A percentile compares a stretch with the other conserved stretches of the same genome.
Conservation (phyloP, 2,329 filamentous ascomycete species). For the Corinectria fuckeliana region DNA sequence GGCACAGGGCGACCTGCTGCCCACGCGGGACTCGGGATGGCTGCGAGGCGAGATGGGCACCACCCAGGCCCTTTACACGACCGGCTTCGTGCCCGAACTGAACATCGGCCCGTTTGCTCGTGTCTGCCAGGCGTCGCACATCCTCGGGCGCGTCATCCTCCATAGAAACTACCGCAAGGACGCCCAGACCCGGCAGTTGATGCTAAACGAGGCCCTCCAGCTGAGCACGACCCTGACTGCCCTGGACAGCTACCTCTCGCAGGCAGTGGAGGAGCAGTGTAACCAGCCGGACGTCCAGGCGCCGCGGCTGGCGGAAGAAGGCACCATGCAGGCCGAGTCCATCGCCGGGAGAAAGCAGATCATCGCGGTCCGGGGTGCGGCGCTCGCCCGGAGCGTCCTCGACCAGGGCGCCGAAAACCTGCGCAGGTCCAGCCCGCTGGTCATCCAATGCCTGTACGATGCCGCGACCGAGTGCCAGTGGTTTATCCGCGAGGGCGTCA, state of each 20-base stretch:
- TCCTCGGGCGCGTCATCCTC: slow-evolving; percentile 3
- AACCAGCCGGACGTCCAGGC: not conserved
- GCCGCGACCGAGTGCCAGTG: slow-evolving; percentile 6
- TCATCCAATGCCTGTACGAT: slow-evolving; percentile 4
- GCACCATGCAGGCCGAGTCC: slow-evolving; percentile 2
- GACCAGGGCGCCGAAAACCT: not conserved
- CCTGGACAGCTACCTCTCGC: slow-evolving; percentile 4
- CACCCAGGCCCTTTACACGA: slow-evolving; percentile 4
- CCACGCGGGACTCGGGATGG: not conserved
- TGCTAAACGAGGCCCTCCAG: not conserved
- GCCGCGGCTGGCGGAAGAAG: not conserved
- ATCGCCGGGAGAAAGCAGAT: slow-evolving; percentile 4
- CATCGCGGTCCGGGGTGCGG: not conserved
- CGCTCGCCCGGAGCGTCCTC: not conserved
- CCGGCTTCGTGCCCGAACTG: not conserved
- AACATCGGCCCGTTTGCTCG: slow-evolving; percentile 1
- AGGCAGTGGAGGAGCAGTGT: not conserved
- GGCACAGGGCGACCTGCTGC: not conserved
- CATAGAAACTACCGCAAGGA: not conserved
- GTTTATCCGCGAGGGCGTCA: slow-evolving; percentile 4
- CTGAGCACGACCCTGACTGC: slow-evolving; percentile 1
- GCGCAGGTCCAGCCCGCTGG: not conserved
- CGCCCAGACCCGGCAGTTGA: not conserved
- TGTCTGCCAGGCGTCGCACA: not conserved
- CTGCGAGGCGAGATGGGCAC: slow-evolving; percentile 1